Conservation (phyloP, 257 asterid species). For the Nicotiana obtusifolia region DNA sequence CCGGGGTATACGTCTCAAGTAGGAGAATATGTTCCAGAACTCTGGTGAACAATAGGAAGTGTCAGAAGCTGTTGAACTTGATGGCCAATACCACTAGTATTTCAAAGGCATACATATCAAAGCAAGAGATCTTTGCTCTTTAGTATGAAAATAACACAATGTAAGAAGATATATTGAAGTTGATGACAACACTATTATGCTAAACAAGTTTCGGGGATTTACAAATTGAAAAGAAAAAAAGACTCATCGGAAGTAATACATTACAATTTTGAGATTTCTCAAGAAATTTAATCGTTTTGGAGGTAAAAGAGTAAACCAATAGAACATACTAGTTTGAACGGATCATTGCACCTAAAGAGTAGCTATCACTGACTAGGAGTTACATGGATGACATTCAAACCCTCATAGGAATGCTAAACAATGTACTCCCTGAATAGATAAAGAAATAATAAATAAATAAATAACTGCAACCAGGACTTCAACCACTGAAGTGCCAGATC, state of each 20-base stretch:
- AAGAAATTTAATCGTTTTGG: slow-evolving; percentile 15
- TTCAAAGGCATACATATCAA: neutral
- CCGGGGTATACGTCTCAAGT: slow-evolving; percentile 86
- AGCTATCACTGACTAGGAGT: neutral
- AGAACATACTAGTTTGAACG: neutral
- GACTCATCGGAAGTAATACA: neutral
- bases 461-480: neutral
- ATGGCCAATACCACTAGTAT: neutral
- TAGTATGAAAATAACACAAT: neutral
- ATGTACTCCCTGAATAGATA: neutral
- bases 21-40: slow-evolving; percentile 91
- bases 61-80: neutral
- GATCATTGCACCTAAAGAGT: neutral
- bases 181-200: neutral
- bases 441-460: neutral
- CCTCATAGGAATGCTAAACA: neutral
- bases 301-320: neutral
- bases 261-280: neutral
- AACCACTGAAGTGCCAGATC: neutral
- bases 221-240: neutral
- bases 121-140: neutral
- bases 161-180: neutral
- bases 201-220: neutral
- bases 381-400: neutral
- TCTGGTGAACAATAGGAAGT: slow-evolving; percentile 32